Evolutionary conservation across 2,329 filamentous ascomycete genomes (phyloP).

Genomic region (Aschersonia sp.): DNA sequence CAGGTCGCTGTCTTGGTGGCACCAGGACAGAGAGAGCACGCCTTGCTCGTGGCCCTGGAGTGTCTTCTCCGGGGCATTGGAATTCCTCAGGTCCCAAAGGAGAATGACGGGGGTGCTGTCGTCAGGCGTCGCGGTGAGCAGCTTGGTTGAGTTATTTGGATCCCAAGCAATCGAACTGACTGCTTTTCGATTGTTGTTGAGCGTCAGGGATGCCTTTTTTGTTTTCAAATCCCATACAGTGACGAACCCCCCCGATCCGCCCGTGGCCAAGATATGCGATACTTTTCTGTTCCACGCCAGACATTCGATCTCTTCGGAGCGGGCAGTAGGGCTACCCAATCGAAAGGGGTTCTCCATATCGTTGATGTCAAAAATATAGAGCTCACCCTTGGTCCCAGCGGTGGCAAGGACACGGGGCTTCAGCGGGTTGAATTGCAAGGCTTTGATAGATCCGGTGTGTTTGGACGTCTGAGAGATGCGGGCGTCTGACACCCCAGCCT

Average conservation of each 20-base stretch:
- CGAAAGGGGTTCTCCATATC: slow-evolving; percentile 79
- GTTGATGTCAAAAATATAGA: slow-evolving; percentile 90
- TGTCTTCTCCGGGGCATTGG: slow-evolving; percentile 80
- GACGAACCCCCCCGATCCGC: slow-evolving; percentile 83
- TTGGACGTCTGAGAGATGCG: slow-evolving; percentile 76
- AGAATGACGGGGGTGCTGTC: slow-evolving; percentile 80
- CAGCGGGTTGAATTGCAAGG: slow-evolving; percentile 90
- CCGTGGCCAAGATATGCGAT: slow-evolving; percentile 87
- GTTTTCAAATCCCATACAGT: slow-evolving; percentile 98
- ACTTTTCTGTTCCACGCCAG: slow-evolving; percentile 99
- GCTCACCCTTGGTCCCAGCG: slow-evolving; percentile 85
- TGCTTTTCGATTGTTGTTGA: slow-evolving; percentile 89
- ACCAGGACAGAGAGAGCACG: slow-evolving; percentile 91
- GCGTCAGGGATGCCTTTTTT: slow-evolving; percentile 89
- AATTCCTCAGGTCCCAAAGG: slow-evolving; percentile 91
- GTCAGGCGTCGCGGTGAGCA: slow-evolving; percentile 81
- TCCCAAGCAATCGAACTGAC: slow-evolving; percentile 97
- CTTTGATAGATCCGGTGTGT: slow-evolving; percentile 84
- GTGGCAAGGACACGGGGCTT: slow-evolving; percentile 84
- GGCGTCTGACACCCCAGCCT: slow-evolving; percentile 49
- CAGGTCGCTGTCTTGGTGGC: slow-evolving; percentile 74
- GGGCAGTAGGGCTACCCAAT: slow-evolving; percentile 72
- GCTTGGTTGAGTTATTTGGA: slow-evolving; percentile 84
- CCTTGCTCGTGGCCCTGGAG: slow-evolving; percentile 89
- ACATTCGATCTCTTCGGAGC: slow-evolving; percentile 89